Conservation (phyloP, 179 eudicot genomes). For the Actinidia arguta region DNA sequence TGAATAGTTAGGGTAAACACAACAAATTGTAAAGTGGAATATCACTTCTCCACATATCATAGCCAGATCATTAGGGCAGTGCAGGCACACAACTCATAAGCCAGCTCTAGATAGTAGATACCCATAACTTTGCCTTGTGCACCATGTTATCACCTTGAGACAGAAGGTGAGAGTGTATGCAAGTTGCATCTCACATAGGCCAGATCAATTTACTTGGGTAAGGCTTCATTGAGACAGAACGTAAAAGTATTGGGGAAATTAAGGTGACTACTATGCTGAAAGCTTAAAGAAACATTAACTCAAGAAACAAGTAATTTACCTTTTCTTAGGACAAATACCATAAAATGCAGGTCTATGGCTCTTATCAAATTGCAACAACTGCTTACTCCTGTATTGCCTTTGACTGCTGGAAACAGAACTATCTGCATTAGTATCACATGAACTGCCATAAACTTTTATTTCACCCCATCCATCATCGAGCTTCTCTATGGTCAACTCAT, state of each 20-base stretch:
- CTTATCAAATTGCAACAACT: slow-evolving; percentile 92
- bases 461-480: slow-evolving; percentile 67
- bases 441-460: slow-evolving; percentile 34
- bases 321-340: slow-evolving; percentile 87
- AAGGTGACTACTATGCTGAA: background rate
- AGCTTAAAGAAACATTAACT: background rate
- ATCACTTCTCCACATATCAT: background rate
- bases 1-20: background rate
- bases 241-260: background rate
- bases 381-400: slow-evolving; percentile 45
- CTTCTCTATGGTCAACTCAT: slow-evolving; percentile 51
- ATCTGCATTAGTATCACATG: slow-evolving; percentile 36
- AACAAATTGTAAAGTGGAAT: background rate
- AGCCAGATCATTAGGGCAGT: background rate
- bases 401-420: slow-evolving; percentile 33
- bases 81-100: background rate
- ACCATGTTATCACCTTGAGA: background rate
- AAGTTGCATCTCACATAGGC: too few species aligned
- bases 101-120: background rate
- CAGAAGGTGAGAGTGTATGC: background rate
- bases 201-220: too few species aligned
- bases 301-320: slow-evolving; percentile 39
- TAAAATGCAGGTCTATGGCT: slow-evolving; percentile 93
- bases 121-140: background rate
- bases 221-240: too few species aligned